Evolutionary conservation across 2,329 filamentous ascomycete species (phyloP).

Genomic region (Talaromyces sp.): DNA sequence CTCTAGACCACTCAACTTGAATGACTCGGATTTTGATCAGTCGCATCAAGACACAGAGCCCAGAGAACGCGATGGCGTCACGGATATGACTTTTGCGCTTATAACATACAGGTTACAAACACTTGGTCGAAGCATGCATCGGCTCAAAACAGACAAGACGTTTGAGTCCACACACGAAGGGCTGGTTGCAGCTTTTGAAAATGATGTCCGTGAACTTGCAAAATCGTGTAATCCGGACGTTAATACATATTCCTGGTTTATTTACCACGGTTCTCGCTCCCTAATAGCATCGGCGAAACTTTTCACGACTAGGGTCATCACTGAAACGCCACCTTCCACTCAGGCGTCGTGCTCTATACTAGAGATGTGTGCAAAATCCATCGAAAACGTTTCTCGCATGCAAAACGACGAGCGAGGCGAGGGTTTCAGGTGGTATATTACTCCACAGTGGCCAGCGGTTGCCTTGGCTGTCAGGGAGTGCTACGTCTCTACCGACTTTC

Average conservation of each 20-base stretch:
- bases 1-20: conserved; percentile 16
- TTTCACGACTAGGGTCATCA: conserved; percentile 3
- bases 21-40: conserved; percentile 22
- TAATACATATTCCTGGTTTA: conserved; percentile 25
- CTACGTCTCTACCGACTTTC: conserved; percentile 18
- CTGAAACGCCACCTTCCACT: background rate
- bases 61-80: conserved; percentile 18
- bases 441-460: conserved; percentile 22
- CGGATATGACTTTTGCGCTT: conserved; percentile 25
- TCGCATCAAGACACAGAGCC: conserved; percentile 8
- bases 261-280: conserved; percentile 21
- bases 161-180: background rate
- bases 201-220: conserved; percentile 15
- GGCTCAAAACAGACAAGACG: background rate
- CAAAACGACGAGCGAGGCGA: conserved; percentile 25
- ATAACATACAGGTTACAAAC: conserved; percentile 20
- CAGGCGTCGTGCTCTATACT: conserved; percentile 11
- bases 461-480: conserved; percentile 25
- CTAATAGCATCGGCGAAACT: conserved; percentile 18
- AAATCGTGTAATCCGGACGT: conserved; percentile 25
- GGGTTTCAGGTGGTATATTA: conserved; percentile 25
- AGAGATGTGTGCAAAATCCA: conserved; percentile 11
- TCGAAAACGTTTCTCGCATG: conserved; percentile 23
- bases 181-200: conserved; percentile 12
- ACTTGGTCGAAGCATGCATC: conserved; percentile 17